These are phyloP conservation scores for Apiospora saccharicola DNA, from an alignment of 2,329 filamentous ascomycete genomes.

Conservation along the genomic window DNA sequence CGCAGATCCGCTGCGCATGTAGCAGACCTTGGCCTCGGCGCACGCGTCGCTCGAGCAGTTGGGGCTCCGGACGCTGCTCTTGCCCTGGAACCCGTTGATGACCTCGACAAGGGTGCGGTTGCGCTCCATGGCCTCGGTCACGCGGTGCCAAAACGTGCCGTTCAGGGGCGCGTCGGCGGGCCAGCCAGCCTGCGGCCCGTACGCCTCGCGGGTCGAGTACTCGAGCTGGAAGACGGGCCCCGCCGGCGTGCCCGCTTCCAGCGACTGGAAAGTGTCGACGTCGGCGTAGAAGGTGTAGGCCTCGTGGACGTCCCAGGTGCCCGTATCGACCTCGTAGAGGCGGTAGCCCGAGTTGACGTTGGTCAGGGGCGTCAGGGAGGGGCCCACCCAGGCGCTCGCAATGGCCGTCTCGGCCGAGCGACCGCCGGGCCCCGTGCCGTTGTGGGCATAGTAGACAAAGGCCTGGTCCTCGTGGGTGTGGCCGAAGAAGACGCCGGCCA, in stretches of 20 bases:
- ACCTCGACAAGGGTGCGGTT: conserved; percentile 55
- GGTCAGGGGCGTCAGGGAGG: conserved; percentile 56
- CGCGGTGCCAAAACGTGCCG: conserved; percentile 65
- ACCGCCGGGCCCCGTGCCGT: conserved; percentile 53
- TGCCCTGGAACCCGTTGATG: conserved; percentile 61
- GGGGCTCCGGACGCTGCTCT: conserved; percentile 56
- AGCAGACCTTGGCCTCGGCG: conserved; percentile 62
- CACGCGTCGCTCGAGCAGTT: conserved; percentile 60
- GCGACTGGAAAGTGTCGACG: conserved; percentile 48
- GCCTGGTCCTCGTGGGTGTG: conserved; percentile 54
- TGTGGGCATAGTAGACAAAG: conserved; percentile 50
- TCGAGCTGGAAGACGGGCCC: conserved; percentile 50
- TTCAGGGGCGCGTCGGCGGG: conserved; percentile 60
- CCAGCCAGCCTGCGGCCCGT: conserved; percentile 47
- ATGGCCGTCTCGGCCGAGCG: conserved; percentile 44
- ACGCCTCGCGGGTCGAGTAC: conserved; percentile 52
- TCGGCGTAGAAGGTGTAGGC: conserved; percentile 51
- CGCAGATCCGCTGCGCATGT: conserved; percentile 64
- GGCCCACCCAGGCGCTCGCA: conserved; percentile 50
- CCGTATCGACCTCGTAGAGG: conserved; percentile 53
- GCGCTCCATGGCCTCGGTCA: conserved; percentile 64
- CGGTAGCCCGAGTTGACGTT: conserved; percentile 53
- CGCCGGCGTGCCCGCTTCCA: conserved; percentile 35
- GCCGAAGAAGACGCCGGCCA: conserved; percentile 50
- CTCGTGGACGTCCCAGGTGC: conserved; percentile 51